phyloP scores from a whole-genome alignment of 148 eudicot species.

The Fagopyrum homotropicum region DNA sequence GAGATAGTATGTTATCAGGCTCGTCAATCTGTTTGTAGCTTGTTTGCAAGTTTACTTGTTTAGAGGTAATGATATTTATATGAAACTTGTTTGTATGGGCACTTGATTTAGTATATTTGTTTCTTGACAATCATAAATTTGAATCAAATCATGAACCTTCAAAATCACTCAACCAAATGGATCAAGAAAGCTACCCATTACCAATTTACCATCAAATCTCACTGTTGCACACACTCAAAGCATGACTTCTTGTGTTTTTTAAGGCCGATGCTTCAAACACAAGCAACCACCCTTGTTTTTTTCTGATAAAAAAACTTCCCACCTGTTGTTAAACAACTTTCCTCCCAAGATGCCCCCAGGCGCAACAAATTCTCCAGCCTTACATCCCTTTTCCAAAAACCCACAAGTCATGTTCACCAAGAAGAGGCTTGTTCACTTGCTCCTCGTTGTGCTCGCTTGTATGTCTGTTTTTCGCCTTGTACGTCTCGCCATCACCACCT shows the following conservation, averaged over 20 bases:
- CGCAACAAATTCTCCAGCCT: slow-evolving; percentile 19
- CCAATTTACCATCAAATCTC: slow-evolving; percentile 3
- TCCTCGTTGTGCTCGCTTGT: slow-evolving; percentile 41
- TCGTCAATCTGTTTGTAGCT: background rate
- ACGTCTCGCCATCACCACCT: slow-evolving; percentile 38
- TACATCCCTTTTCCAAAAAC: slow-evolving; percentile 17
- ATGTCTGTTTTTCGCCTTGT: slow-evolving; percentile 64
- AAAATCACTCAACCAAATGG: slow-evolving; percentile 5
- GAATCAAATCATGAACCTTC: background rate
- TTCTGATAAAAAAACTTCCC: slow-evolving; percentile 11
- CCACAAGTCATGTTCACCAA: slow-evolving; percentile 41
- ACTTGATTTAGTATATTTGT: background rate
- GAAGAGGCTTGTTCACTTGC: slow-evolving; percentile 50
- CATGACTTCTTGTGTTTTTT: background rate
- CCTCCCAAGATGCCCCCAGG: slow-evolving; percentile 47
- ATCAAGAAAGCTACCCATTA: background rate
- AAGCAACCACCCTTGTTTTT: slow-evolving; percentile 22
- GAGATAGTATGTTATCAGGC: background rate
- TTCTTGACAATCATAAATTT: too few relatives aligned
- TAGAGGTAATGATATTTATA: background rate
- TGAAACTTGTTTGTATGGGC: background rate
- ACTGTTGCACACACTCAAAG: slow-evolving; percentile 11
- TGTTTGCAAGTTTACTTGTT: background rate
- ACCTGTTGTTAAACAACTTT: background rate
- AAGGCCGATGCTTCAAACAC: slow-evolving; percentile 19